Base-by-base conservation (phyloP, 2,329 filamentous ascomycete species). In the Aspergillus arachidicola region DNA sequence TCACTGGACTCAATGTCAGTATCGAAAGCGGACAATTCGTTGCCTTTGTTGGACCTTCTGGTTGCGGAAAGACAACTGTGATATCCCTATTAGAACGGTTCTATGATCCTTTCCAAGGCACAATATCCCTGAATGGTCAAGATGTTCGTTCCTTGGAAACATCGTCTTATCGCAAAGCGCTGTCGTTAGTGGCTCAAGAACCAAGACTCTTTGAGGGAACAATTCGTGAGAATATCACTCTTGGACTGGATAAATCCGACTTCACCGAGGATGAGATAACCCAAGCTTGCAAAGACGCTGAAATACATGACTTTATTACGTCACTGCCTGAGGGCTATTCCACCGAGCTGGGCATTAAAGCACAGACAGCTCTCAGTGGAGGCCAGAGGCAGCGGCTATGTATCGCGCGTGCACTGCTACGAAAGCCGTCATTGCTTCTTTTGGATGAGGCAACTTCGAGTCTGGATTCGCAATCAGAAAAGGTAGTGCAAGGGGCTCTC, bases 401-500 rank as follows among this genome's bases (percentile, higher is more conserved):
- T 0, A 84, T 87, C 45, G 85, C 85, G 1, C 77, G 85, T 10
- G 85, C 85, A 0, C 73, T 88, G 9, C 78, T 87, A 6, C 79
- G 85, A 1, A 79, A 82, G 26, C 85, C 85, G 0, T 72, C 75
- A 6, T 71, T 89, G 4, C 73, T 89, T 3, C 74, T 89, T 0
- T 77, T 89, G 0, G 87, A 89, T 59, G 86, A 89, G 72, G 86
- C 87, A 3, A 88, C 86, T 0, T 83, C 79, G 1, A 83, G 81
- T 58, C 80, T 92, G 0, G 89, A 92, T 66, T 87, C 87, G 0
- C 85, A 89, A 69, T 87, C 85, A 0, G 90, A 92, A 72, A 85
- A 85, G 65, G 78, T 89, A 1, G 87, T 92, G 11, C 89, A 94
- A 75, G 81, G 80, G 0, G 90, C 90, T 0, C 87, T 94, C 71